These are phyloP conservation scores for Nicotiana rustica DNA, from an alignment of 305 asterid species.

Conservation along the genomic window DNA sequence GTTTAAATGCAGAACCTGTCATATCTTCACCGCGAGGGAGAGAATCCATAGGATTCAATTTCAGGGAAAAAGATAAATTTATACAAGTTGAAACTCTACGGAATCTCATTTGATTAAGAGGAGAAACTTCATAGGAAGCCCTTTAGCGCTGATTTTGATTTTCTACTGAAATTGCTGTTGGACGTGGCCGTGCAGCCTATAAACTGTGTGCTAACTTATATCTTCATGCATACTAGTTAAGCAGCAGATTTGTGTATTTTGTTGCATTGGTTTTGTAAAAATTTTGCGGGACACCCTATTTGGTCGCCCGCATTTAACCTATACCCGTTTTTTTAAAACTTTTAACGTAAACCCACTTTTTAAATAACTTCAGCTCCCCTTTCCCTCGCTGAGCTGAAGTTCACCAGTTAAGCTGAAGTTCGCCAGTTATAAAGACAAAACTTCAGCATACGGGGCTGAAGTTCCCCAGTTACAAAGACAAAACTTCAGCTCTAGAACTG, in stretches of 20 bases:
- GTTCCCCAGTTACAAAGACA: too few relatives aligned
- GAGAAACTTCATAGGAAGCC: background rate
- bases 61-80: background rate
- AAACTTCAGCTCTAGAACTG: too few relatives aligned
- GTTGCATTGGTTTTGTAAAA: background rate
- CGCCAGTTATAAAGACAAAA: too few relatives aligned
- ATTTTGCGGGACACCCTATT: too few relatives aligned
- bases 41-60: background rate
- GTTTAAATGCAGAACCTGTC: background rate
- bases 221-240: constrained; percentile 5
- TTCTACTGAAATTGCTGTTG: background rate
- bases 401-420: too few relatives aligned
- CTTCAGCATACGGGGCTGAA: too few relatives aligned
- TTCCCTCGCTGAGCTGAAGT: too few relatives aligned
- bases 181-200: background rate
- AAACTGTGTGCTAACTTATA: background rate
- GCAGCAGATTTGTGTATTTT: constrained; percentile 20
- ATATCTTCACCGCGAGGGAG: background rate
- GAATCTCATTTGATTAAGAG: background rate
- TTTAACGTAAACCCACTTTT: too few relatives aligned
- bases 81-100: background rate
- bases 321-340: too few relatives aligned
- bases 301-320: too few relatives aligned
- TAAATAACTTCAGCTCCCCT: too few relatives aligned
- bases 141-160: background rate